These are phyloP conservation scores for Talaromyces sp. DNA, from an alignment of 2,329 filamentous ascomycete species.

Conservation along the genomic window DNA sequence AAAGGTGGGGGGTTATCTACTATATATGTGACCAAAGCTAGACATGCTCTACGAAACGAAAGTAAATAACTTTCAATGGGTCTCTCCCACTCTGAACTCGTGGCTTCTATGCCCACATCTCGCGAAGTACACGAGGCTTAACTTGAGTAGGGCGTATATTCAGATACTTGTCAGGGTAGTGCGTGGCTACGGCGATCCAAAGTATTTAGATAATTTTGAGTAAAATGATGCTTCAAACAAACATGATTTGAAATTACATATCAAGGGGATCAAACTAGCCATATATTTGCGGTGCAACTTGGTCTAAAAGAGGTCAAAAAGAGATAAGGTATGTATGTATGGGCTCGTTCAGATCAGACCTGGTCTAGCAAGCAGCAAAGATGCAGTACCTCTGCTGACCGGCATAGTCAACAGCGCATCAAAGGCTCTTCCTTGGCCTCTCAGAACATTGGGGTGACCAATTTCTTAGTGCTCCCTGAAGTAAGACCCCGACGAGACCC, in stretches of 20 bases:
- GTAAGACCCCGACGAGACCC: not conserved
- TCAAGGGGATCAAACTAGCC: not conserved
- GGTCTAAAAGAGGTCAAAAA: not conserved
- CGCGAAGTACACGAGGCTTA: not conserved
- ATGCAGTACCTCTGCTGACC: not conserved
- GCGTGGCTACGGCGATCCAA: not conserved
- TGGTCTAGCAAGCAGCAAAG: not conserved
- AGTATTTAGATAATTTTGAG: not conserved
- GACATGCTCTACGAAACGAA: not conserved
- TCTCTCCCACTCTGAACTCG: too few species aligned
- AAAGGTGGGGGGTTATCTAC: not conserved
- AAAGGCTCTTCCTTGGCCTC: not conserved
- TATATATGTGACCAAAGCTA: not conserved
- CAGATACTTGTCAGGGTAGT: too few species aligned
- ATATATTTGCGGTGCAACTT: not conserved
- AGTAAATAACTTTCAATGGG: not conserved
- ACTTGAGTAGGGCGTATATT: not conserved
- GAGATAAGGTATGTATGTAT: too few species aligned
- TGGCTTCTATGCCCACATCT: too few species aligned
- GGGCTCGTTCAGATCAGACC: too few species aligned
- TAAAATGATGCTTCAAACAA: not conserved
- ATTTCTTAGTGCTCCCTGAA: not conserved
- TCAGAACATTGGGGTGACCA: not conserved
- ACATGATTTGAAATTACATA: not conserved
- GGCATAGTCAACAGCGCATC: not conserved